Evolutionary conservation across 495 filamentous ascomycete genomes (phyloP).

Genomic region (Cercophora sp.): DNA sequence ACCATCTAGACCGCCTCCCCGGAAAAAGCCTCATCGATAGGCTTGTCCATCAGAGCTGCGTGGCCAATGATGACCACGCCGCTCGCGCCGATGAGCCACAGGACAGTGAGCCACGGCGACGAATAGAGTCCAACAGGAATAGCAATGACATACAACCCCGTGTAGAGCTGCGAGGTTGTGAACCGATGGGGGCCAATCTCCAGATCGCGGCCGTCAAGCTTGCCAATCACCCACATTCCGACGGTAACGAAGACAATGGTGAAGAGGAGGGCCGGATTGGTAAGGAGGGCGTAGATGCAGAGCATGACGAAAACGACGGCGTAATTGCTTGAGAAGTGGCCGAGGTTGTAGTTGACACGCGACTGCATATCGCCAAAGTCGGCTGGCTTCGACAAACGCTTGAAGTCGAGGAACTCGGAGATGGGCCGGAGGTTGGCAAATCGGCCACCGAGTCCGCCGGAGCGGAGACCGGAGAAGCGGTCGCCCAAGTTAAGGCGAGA

Average conservation of each 20-base stretch:
- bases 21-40: slow-evolving; percentile 99
- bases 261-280: slow-evolving; percentile 78
- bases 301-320: slow-evolving; percentile 89
- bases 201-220: slow-evolving; percentile 80
- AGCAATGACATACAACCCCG: slow-evolving; percentile 71
- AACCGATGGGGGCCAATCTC: slow-evolving; percentile 76
- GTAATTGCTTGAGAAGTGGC: slow-evolving; percentile 98
- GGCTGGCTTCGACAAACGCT: slow-evolving; percentile 86
- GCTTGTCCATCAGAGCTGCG: slow-evolving; percentile 94
- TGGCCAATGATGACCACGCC: slow-evolving; percentile 92
- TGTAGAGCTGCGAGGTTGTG: slow-evolving; percentile 94
- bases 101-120: slow-evolving; percentile 70
- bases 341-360: slow-evolving; percentile 94
- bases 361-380: slow-evolving; percentile 90
- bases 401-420: slow-evolving; percentile 92
- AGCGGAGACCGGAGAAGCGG: slow-evolving; percentile 70
- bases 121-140: slow-evolving; percentile 81
- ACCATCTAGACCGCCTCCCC: slow-evolving; percentile 99
- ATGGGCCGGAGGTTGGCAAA: slow-evolving; percentile 92
- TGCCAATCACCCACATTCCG: slow-evolving; percentile 86
- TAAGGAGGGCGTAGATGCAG: slow-evolving; percentile 89
- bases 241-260: slow-evolving; percentile 81
- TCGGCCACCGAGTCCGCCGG: slow-evolving; percentile 68
- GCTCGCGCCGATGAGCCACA: slow-evolving; percentile 94
- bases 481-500: slow-evolving; percentile 78